phyloP scores from a whole-genome alignment of 1,139 yeast genomes.

The Zygosaccharomyces sapae region DNA sequence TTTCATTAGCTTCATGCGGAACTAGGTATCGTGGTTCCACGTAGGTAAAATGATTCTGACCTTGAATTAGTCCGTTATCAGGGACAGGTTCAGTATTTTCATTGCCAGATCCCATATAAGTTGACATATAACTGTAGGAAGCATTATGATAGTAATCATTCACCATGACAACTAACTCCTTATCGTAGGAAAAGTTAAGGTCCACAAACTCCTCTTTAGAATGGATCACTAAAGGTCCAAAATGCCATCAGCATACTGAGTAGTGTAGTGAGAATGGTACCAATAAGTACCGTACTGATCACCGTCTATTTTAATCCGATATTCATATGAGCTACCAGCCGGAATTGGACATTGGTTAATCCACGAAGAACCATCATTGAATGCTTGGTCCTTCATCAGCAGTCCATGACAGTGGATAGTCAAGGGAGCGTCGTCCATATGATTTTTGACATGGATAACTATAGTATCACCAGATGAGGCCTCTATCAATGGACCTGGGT shows the following conservation, averaged over 20 bases:
- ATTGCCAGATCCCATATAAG: conserved; percentile 40
- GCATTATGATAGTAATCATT: conserved; percentile 50
- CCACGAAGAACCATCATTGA: conserved; percentile 59
- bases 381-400: conserved; percentile 44
- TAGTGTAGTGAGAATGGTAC: conserved; percentile 58
- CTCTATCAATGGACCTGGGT: conserved; percentile 42
- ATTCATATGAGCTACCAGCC: conserved; percentile 47
- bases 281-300: conserved; percentile 56
- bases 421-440: conserved; percentile 44
- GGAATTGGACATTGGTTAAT: conserved; percentile 61
- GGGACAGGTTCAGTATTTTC: conserved; percentile 58
- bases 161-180: conserved; percentile 45
- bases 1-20: conserved; percentile 13
- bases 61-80: conserved; percentile 49
- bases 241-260: conserved; percentile 58
- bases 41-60: conserved; percentile 43
- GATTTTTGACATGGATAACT: conserved; percentile 45
- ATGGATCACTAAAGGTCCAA: conserved; percentile 54
- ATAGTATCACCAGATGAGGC: conserved; percentile 48
- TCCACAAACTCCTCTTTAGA: conserved; percentile 36
- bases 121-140: conserved; percentile 37
- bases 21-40: conserved; percentile 20
- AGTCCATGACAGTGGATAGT: conserved; percentile 58
- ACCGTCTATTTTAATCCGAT: conserved; percentile 46
- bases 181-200: conserved; percentile 44